Evolutionary conservation across 257 asterid genomes (phyloP).

Genomic region (Penstemon newberryi): DNA sequence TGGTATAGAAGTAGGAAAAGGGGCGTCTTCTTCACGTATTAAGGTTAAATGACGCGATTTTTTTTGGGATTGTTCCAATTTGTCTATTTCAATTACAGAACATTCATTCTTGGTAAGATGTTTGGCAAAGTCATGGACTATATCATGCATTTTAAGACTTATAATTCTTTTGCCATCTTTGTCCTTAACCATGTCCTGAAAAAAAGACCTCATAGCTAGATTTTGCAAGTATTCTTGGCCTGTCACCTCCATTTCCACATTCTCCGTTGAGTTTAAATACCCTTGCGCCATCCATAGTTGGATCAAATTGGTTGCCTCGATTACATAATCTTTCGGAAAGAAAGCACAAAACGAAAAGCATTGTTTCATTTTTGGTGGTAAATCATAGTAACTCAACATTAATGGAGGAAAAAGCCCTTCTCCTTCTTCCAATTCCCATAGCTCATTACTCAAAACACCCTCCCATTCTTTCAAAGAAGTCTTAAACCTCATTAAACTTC

Average conservation of each 20-base stretch:
- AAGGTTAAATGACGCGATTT: slow-evolving; percentile 54
- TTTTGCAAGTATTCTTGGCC: slow-evolving; percentile 42
- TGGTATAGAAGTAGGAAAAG: slow-evolving; percentile 42
- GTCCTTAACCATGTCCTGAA: slow-evolving; percentile 36
- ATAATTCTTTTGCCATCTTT: slow-evolving; percentile 34
- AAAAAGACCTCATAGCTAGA: slow-evolving; percentile 47
- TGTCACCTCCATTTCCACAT: slow-evolving; percentile 35
- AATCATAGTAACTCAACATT: slow-evolving; percentile 50
- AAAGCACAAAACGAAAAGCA: slow-evolving; percentile 52
- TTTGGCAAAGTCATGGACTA: slow-evolving; percentile 53
- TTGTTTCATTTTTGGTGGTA: slow-evolving; percentile 40
- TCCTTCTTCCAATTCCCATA: slow-evolving; percentile 43
- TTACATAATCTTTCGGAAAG: slow-evolving; percentile 45
- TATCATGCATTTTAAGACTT: slow-evolving; percentile 51
- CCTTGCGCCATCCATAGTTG: slow-evolving; percentile 68
- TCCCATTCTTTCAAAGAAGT: slow-evolving; percentile 39
- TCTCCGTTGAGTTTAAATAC: slow-evolving; percentile 32
- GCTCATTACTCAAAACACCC: slow-evolving; percentile 38
- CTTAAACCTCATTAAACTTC: slow-evolving; percentile 41
- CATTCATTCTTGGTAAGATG: slow-evolving; percentile 50
- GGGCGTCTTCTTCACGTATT: slow-evolving; percentile 49
- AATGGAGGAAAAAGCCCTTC: slow-evolving; percentile 45
- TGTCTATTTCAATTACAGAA: slow-evolving; percentile 41
- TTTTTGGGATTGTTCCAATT: slow-evolving; percentile 29
- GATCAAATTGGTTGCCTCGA: slow-evolving; percentile 42